Evolutionary conservation across 108 stramenopile genomes (phyloP), one percentile per base, ranked within the genome.

Genomic region (Bacterosira constricta): DNA sequence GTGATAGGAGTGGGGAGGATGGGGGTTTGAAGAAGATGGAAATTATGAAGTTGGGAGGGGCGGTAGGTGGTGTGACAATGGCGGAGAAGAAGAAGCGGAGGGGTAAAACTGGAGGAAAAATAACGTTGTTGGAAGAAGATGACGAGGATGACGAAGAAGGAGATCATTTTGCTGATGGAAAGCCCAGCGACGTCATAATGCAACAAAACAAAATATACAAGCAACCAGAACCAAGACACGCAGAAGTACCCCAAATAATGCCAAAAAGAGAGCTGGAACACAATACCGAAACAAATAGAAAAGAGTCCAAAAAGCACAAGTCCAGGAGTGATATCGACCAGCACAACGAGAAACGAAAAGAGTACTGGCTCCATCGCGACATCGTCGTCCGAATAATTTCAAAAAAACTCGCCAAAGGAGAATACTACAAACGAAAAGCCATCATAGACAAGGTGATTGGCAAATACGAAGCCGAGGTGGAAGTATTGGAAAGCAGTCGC

Each of bases 351-450:
- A 23, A 32, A 20, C 37, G 70, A 47, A 80, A 77, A 23, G 85
- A 89, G 46, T 67, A 87, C 75, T 96, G 95, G 95, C 67, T 96
- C 39, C 71, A 84, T 42, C 83, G 69, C 26, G 71, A 83, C 65
- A 96, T 94, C 39, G 32, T 93, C 6, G 96, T 96, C 11, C 87
- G 93, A 23, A 81, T 96, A 34, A 88, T 90, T 34, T 78, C 84
- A 51, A 93, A 96, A 78, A 85, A 86, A 26, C 64, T 92, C 1
- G 78, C 80, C 6, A 71, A 77, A 1, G 90, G 95, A 13, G 79
- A 88, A 55, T 96, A 85, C 63, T 94, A 93, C 80, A 90, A 90
- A 66, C 86, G 83, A 45, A 96, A 96, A 59, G 96, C 88, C 0
- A 69, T 88, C 13, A 90, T 96, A 2, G 81, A 81, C 45, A 73